Conservation (phyloP, 192 early-diverging fungal species). For the Obelidium mucronatum region DNA sequence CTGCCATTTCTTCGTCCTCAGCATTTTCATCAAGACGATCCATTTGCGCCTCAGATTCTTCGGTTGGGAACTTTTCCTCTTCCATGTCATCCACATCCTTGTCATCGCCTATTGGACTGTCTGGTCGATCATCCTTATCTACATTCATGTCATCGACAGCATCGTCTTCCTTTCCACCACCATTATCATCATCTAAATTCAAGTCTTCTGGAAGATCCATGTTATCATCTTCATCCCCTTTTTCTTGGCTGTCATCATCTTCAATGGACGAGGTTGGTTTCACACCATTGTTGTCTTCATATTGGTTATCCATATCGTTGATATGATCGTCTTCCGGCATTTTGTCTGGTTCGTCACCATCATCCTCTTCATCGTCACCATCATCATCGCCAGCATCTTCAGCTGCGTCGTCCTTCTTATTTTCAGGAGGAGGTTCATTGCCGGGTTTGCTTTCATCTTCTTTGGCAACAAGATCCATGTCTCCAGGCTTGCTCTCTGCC, state of each 20-base stretch:
- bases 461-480: slow-evolving; percentile 57
- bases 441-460: slow-evolving; percentile 54
- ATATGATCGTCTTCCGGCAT: slow-evolving; percentile 40
- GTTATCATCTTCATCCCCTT: slow-evolving; percentile 71
- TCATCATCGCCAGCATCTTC: slow-evolving; percentile 50
- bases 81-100: slow-evolving; percentile 43
- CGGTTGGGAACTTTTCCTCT: slow-evolving; percentile 48
- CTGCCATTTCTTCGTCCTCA: slow-evolving; percentile 42
- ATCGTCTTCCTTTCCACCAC: slow-evolving; percentile 61
- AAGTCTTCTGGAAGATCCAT: slow-evolving; percentile 82
- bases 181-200: slow-evolving; percentile 59
- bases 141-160: slow-evolving; percentile 59
- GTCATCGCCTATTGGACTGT: slow-evolving; percentile 40
- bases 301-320: slow-evolving; percentile 49
- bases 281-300: slow-evolving; percentile 57
- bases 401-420: slow-evolving; percentile 58
- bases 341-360: slow-evolving; percentile 41
- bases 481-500: slow-evolving; percentile 44
- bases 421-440: slow-evolving; percentile 47
- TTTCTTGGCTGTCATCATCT: slow-evolving; percentile 38
- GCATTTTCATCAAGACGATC: slow-evolving; percentile 34
- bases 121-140: slow-evolving; percentile 49
- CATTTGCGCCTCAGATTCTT: slow-evolving; percentile 47
- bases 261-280: slow-evolving; percentile 47
- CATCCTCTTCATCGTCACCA: slow-evolving; percentile 49